Evolutionary conservation across 805 yeast species (phyloP).

Genomic region (Phaffomyces thermotolerans): DNA sequence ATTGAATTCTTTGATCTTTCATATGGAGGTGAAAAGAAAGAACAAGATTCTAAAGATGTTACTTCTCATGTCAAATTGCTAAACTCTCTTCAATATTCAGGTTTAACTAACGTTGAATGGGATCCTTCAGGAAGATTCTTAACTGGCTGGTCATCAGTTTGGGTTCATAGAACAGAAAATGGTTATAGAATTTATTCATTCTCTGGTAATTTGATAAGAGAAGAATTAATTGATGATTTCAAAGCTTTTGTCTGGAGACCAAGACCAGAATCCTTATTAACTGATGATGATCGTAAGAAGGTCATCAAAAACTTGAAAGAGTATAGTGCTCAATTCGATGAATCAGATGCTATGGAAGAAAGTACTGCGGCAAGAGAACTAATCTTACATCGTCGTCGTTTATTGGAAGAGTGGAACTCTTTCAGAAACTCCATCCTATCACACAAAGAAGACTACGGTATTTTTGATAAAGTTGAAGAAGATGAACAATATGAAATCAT

Average conservation of each 20-base stretch:
- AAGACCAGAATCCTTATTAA: slow-evolving; percentile 75
- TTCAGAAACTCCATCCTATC: slow-evolving; percentile 57
- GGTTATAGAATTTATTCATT: slow-evolving; percentile 86
- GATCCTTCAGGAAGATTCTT: slow-evolving; percentile 93
- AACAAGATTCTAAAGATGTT: slow-evolving; percentile 32
- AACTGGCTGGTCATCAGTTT: slow-evolving; percentile 79
- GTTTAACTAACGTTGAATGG: slow-evolving; percentile 84
- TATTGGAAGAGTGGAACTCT: slow-evolving; percentile 76
- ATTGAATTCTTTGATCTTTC: slow-evolving; percentile 83
- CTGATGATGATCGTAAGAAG: slow-evolving; percentile 77
- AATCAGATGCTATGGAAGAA: slow-evolving; percentile 92
- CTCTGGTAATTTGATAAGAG: slow-evolving; percentile 69
- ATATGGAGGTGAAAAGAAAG: slow-evolving; percentile 62
- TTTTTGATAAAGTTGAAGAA: slow-evolving; percentile 36
- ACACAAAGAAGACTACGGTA: slow-evolving; percentile 42
- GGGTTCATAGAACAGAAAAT: slow-evolving; percentile 81
- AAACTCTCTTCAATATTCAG: slow-evolving; percentile 57
- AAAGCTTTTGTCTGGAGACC: slow-evolving; percentile 96
- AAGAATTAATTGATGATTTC: slow-evolving; percentile 75
- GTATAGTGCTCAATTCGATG: slow-evolving; percentile 89
- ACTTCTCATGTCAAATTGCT: slow-evolving; percentile 30
- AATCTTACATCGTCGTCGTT: slow-evolving; percentile 73
- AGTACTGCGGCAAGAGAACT: slow-evolving; percentile 86
- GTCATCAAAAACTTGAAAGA: slow-evolving; percentile 84
- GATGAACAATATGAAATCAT: slow-evolving; percentile 69